Evolutionary conservation across 768 basidiomycete genomes (phyloP).

Genomic region (Leccinum disarticulatum): DNA sequence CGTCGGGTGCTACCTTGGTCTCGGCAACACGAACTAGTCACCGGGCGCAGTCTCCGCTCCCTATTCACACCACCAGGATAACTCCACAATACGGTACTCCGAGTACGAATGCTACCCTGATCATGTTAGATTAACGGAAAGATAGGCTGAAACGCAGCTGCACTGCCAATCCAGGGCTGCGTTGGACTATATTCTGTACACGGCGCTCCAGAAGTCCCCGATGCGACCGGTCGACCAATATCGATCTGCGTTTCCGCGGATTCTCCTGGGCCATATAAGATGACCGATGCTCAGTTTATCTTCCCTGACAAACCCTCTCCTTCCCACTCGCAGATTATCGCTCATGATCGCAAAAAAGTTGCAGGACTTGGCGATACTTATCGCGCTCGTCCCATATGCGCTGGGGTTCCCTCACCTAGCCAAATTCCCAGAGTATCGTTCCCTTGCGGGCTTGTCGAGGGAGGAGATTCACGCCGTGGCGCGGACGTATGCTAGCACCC

Average conservation of each 20-base stretch:
- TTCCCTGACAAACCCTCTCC: neutral
- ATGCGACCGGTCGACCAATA: neutral
- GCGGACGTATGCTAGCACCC: conserved; percentile 15
- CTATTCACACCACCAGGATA: neutral
- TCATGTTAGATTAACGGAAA: neutral
- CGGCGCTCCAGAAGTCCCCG: neutral
- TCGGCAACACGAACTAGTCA: neutral
- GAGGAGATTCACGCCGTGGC: conserved; percentile 15
- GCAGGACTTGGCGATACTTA: conserved; percentile 7
- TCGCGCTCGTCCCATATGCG: conserved; percentile 7
- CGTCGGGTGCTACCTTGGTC: neutral
- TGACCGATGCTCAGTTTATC: neutral
- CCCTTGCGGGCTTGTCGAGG: conserved; percentile 21
- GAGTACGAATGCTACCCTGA: neutral
- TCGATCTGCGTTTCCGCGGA: neutral
- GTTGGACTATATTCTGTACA: neutral
- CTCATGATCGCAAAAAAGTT: conserved; percentile 1
- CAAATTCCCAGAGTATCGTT: conserved; percentile 21
- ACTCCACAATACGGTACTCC: neutral
- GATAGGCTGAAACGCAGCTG: neutral
- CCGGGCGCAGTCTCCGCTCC: neutral
- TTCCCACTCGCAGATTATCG: neutral
- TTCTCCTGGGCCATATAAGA: conserved; percentile 6
- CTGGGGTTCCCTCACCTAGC: conserved; percentile 15
- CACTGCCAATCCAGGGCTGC: neutral